phyloP scores from a whole-genome alignment of 768 basidiomycete genomes.

The Kwoniella mangroviensis region DNA sequence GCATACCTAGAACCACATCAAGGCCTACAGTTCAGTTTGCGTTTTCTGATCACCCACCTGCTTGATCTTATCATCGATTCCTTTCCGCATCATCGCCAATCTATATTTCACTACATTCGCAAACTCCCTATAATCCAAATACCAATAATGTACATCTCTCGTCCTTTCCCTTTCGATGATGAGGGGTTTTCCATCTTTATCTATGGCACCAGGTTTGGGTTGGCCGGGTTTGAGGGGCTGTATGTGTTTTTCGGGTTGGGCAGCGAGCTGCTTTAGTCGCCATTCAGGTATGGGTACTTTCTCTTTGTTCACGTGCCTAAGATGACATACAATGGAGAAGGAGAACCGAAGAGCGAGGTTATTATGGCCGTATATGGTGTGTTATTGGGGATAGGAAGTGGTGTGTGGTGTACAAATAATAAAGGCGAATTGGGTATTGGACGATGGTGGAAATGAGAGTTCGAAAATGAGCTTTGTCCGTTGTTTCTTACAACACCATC shows the following conservation, averaged over 20 bases:
- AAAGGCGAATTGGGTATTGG: too few species aligned
- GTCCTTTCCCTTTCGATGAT: constrained; percentile 62
- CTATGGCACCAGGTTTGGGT: constrained; percentile 19
- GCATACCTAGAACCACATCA: not conserved
- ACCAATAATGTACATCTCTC: constrained; percentile 90
- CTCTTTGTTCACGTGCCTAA: constrained; percentile 53
- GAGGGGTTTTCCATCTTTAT: constrained; percentile 23
- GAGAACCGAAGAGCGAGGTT: too few species aligned
- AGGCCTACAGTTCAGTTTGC: too few species aligned
- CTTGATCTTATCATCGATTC: constrained; percentile 84
- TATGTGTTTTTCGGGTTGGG: not conserved
- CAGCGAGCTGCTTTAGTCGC: constrained; percentile 24
- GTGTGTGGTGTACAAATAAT: too few species aligned
- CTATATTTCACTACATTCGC: constrained; percentile 99
- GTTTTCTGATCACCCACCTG: constrained; percentile 65
- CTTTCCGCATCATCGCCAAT: constrained; percentile 85
- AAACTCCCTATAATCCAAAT: constrained; percentile 92
- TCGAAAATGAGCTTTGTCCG: too few species aligned
- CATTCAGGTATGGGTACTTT: constrained; percentile 45
- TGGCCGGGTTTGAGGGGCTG: constrained; percentile 5
- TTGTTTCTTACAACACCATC: too few species aligned
- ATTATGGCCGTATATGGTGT: too few species aligned
- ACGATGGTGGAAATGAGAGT: too few species aligned
- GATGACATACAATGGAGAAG: not conserved
- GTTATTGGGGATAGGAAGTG: too few species aligned